phyloP scores from a whole-genome alignment of 202 grass and related monocot genomes.

The Zoysia matrella region DNA sequence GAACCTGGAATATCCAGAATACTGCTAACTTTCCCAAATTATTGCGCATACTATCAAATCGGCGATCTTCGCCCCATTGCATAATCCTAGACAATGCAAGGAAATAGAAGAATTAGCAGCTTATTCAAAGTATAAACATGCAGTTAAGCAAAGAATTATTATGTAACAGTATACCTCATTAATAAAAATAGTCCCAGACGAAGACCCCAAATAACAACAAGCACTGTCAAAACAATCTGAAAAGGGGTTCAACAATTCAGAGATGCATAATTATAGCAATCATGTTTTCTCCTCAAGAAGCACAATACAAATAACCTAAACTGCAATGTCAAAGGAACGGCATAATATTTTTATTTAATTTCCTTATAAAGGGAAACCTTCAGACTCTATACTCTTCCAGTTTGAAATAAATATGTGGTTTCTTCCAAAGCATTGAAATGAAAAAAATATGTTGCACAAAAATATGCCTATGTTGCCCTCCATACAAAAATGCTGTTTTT shows the following conservation, averaged over 20 bases:
- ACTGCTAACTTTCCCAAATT: conserved; percentile 78
- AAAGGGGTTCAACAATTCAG: conserved; percentile 27
- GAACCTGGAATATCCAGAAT: conserved; percentile 95
- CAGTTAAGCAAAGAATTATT: neutral
- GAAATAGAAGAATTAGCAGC: conserved; percentile 31
- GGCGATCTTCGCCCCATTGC: conserved; percentile 85
- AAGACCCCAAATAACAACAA: conserved; percentile 86
- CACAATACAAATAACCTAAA: neutral
- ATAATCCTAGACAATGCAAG: conserved; percentile 64
- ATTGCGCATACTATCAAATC: conserved; percentile 89
- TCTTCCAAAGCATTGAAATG: neutral
- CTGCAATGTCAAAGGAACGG: neutral
- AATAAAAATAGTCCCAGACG: conserved; percentile 80
- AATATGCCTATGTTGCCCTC: neutral
- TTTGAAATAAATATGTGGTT: neutral
- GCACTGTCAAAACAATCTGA: conserved; percentile 79
- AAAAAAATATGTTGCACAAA: neutral
- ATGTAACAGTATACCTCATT: conserved; percentile 63
- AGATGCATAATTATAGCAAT: conserved; percentile 12
- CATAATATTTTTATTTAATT: neutral
- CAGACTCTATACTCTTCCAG: neutral
- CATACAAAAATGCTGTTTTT: neutral
- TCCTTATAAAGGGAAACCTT: neutral
- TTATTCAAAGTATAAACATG: conserved; percentile 21
- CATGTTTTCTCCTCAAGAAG: conserved; percentile 2